A percentile compares a stretch with the other conserved stretches of the same genome.
phyloP scores from a whole-genome alignment of 495 filamentous ascomycete species.

The Penicillium desertorum region DNA sequence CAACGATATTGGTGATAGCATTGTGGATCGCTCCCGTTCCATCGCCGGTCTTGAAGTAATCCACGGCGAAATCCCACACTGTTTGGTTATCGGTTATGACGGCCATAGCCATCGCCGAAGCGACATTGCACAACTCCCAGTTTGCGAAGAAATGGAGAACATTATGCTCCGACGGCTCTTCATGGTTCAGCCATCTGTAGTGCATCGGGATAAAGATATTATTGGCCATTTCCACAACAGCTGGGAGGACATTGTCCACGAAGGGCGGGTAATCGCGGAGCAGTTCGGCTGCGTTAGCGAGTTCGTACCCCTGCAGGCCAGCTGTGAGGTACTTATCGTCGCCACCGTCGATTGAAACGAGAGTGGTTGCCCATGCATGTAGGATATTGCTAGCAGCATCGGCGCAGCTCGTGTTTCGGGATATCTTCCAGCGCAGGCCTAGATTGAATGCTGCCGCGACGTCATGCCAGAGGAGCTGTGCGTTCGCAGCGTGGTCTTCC shows the following conservation, averaged over 20 bases:
- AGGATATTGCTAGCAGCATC: background rate
- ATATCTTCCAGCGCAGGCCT: background rate
- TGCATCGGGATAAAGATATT: background rate
- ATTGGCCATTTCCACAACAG: background rate
- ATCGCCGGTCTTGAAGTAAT: conserved; percentile 34
- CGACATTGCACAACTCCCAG: conserved; percentile 44
- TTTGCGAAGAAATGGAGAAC: conserved; percentile 25
- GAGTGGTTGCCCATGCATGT: background rate
- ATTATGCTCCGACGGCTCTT: conserved; percentile 1
- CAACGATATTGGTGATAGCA: conserved; percentile 26
- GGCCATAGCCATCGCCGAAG: conserved; percentile 33
- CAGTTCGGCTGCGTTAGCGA: conserved; percentile 4
- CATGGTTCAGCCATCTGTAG: background rate
- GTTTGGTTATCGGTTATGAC: conserved; percentile 38
- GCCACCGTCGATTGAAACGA: background rate
- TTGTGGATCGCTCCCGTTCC: conserved; percentile 37
- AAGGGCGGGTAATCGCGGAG: background rate
- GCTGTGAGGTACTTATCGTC: conserved; percentile 5
- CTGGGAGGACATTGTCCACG: background rate
- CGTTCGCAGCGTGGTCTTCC: background rate
- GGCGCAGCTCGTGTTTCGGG: background rate
- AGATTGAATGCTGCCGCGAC: background rate
- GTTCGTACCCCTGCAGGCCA: conserved; percentile 1
- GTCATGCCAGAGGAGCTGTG: conserved; percentile 1
- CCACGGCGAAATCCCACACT: conserved; percentile 27